These are phyloP conservation scores for Pythium pectinolyticum DNA, from an alignment of 352 stramenopile genomes.

Conservation along the genomic window DNA sequence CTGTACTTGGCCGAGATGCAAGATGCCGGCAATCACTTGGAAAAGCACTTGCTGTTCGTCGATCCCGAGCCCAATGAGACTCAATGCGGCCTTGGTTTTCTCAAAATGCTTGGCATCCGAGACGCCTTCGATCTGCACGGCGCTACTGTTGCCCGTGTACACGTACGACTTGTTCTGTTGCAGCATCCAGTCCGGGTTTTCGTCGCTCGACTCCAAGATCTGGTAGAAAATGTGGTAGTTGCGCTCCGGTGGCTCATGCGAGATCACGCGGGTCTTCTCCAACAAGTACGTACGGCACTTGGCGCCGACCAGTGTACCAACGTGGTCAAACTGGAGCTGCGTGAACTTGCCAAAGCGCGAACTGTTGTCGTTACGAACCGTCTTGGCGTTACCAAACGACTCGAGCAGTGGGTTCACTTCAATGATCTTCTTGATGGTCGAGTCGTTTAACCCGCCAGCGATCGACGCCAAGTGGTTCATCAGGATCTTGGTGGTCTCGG, in stretches of 20 bases:
- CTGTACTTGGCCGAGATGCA: slow-evolving; percentile 96
- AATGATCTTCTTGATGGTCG: slow-evolving; percentile 82
- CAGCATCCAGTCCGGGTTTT: slow-evolving; percentile 44
- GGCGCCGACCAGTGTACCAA: slow-evolving; percentile 68
- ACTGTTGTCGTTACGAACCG: slow-evolving; percentile 52
- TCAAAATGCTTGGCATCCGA: slow-evolving; percentile 75
- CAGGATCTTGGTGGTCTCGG: slow-evolving; percentile 89
- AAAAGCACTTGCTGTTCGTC: slow-evolving; percentile 65
- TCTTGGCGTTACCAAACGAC: slow-evolving; percentile 78
- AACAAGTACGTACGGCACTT: slow-evolving; percentile 90
- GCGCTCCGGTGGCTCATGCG: slow-evolving; percentile 60
- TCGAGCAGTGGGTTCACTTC: slow-evolving; percentile 84
- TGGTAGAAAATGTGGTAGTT: slow-evolving; percentile 90
- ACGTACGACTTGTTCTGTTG: slow-evolving; percentile 49
- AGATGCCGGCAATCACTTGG: slow-evolving; percentile 85
- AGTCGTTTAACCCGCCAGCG: slow-evolving; percentile 62
- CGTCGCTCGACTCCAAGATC: slow-evolving; percentile 28
- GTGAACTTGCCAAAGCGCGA: slow-evolving; percentile 56
- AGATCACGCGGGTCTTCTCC: slow-evolving; percentile 91
- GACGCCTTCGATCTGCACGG: slow-evolving; percentile 68
- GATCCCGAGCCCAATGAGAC: slow-evolving; percentile 58
- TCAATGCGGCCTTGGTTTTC: slow-evolving; percentile 60
- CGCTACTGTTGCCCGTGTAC: slow-evolving; percentile 63
- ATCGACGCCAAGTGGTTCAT: slow-evolving; percentile 86
- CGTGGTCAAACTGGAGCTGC: slow-evolving; percentile 58